Conservation (phyloP, 2,329 filamentous ascomycete genomes). For the Clarireedia sp. region DNA sequence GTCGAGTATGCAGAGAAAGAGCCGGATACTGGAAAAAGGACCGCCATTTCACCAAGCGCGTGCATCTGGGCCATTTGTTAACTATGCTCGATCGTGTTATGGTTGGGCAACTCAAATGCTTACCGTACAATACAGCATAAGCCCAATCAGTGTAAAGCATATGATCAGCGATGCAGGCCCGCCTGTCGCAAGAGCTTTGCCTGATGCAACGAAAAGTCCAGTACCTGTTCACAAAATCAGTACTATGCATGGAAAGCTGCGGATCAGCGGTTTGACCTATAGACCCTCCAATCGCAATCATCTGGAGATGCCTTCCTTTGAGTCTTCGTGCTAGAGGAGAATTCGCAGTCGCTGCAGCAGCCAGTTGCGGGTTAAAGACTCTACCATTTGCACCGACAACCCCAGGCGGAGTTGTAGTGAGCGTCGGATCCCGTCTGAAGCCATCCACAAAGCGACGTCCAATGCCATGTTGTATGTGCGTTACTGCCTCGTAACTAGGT, state of each 20-base stretch:
- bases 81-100: too few species aligned
- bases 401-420: conserved; percentile 40
- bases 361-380: conserved; percentile 55
- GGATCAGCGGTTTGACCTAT: conserved; percentile 49
- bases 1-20: conserved; percentile 91
- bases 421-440: conserved; percentile 30
- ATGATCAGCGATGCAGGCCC: conserved; percentile 73
- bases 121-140: conserved; percentile 78
- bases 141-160: conserved; percentile 70
- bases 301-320: conserved; percentile 82
- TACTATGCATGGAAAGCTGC: background rate
- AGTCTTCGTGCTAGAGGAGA: conserved; percentile 69
- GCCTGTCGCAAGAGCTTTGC: conserved; percentile 59
- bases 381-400: conserved; percentile 23
- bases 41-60: conserved; percentile 83
- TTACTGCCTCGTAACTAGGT: conserved; percentile 22
- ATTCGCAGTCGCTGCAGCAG: conserved; percentile 56
- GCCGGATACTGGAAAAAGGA: conserved; percentile 82
- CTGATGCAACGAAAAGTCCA: conserved; percentile 81
- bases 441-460: conserved; percentile 20
- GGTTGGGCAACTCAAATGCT: background rate
- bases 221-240: conserved; percentile 44
- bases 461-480: conserved; percentile 14
- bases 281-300: conserved; percentile 94
- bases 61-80: conserved; percentile 46